Conservation (phyloP, 1,284 basidiomycete genomes). For the Fomitopsis pinicola region DNA sequence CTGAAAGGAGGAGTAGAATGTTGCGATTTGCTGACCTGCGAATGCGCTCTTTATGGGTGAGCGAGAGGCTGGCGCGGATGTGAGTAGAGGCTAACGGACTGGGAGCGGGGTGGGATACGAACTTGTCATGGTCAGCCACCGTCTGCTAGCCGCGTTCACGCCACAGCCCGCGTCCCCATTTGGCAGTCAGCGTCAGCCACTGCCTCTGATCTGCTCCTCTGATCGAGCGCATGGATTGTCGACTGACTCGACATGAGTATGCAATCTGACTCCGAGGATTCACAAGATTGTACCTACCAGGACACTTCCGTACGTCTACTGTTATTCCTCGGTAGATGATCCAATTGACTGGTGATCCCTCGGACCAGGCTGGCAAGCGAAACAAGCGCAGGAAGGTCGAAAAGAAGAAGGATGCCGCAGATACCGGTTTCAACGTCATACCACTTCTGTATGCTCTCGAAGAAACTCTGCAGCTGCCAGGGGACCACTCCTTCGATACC, state of each 20-base stretch:
- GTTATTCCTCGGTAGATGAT: background rate
- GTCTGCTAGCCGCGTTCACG: background rate
- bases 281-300: background rate
- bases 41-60: background rate
- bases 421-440: background rate
- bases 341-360: background rate
- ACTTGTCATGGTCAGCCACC: too few relatives aligned
- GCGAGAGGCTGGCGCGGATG: slow-evolving; percentile 1
- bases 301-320: background rate
- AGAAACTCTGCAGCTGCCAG: background rate
- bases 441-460: background rate
- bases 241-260: background rate
- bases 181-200: background rate
- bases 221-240: too few relatives aligned
- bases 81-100: slow-evolving; percentile 8
- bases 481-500: slow-evolving; percentile 18
- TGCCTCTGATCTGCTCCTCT: too few relatives aligned
- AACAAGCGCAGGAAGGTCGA: slow-evolving; percentile 3
- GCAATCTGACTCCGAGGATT: background rate
- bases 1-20: background rate
- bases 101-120: too few relatives aligned
- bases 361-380: background rate
- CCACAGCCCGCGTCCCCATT: background rate
- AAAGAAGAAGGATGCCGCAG: background rate
- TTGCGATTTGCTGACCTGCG: background rate